A percentile compares a stretch with the other conserved stretches of the same genome.
These are phyloP conservation scores for Echeveria elegans DNA, from an alignment of 164 flowering plant species.

Conservation along the genomic window DNA sequence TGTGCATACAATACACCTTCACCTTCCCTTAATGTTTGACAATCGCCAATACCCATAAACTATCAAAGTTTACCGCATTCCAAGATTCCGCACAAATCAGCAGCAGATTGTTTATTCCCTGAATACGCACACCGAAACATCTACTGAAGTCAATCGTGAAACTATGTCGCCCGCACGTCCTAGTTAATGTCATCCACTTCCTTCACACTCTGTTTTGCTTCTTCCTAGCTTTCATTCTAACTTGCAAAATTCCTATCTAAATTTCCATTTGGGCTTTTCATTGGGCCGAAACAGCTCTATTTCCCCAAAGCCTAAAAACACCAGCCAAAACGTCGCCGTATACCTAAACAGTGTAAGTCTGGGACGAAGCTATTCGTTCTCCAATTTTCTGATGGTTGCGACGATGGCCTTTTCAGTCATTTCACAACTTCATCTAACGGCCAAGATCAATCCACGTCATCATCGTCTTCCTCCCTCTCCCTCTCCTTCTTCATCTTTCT, in stretches of 20 bases:
- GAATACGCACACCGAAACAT: neutral
- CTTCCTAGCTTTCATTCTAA: neutral
- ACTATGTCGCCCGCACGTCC: neutral
- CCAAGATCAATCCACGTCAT: neutral
- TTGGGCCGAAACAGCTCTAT: too few species aligned
- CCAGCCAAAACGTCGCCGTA: neutral
- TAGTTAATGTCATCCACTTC: slow-evolving; percentile 1
- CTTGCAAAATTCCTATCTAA: neutral
- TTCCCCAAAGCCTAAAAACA: neutral
- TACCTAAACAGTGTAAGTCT: too few species aligned
- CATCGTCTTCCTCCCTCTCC: slow-evolving; percentile 8
- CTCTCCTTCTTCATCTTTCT: neutral
- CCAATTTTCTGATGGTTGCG: neutral
- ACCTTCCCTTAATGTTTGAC: neutral
- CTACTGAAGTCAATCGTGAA: neutral
- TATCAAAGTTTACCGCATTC: neutral
- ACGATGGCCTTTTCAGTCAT: neutral
- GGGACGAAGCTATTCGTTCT: neutral
- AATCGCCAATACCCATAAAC: neutral
- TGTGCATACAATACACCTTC: neutral
- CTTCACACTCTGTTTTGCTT: neutral
- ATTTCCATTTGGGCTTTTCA: neutral
- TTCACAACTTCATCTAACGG: neutral
- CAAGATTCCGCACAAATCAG: neutral
- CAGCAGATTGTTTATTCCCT: neutral